phyloP scores from a whole-genome alignment of 2,329 filamentous ascomycete species.

The Aspergillus pseudoglaucus region DNA sequence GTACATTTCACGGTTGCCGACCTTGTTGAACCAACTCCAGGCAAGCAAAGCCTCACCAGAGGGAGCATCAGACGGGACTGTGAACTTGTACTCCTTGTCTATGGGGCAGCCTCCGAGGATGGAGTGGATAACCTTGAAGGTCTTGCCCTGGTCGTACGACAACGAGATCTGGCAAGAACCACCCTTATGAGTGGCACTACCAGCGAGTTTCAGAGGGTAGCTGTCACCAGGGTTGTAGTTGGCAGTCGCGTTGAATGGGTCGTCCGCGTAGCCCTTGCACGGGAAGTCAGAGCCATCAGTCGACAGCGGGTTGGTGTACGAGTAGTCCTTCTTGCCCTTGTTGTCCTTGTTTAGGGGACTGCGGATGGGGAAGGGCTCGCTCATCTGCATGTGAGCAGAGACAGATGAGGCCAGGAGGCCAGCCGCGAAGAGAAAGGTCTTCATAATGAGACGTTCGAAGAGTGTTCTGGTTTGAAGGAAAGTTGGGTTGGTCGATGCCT shows the following conservation, averaged over 20 bases:
- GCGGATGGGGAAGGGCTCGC: slow-evolving; percentile 48
- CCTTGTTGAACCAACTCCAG: slow-evolving; percentile 72
- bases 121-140: slow-evolving; percentile 63
- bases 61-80: slow-evolving; percentile 58
- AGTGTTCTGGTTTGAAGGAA: not conserved
- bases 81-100: slow-evolving; percentile 55
- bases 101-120: slow-evolving; percentile 54
- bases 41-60: slow-evolving; percentile 57
- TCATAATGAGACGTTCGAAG: slow-evolving; percentile 18
- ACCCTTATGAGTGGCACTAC: slow-evolving; percentile 58
- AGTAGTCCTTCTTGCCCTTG: slow-evolving; percentile 56
- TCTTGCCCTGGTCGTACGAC: slow-evolving; percentile 63
- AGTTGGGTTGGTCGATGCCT: not conserved
- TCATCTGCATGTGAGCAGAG: slow-evolving; percentile 51
- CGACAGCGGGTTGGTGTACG: slow-evolving; percentile 62
- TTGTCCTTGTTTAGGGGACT: slow-evolving; percentile 45
- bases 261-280: slow-evolving; percentile 62
- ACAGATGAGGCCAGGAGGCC: slow-evolving; percentile 28
- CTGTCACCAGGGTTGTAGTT: slow-evolving; percentile 56
- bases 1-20: slow-evolving; percentile 78
- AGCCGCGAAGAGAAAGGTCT: slow-evolving; percentile 22
- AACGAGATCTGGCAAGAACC: slow-evolving; percentile 72
- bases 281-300: slow-evolving; percentile 59
- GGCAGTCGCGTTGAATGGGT: slow-evolving; percentile 49
- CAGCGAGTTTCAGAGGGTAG: slow-evolving; percentile 59